Conservation (phyloP, 2,329 filamentous ascomycete genomes). For the Talaromyces sp. region DNA sequence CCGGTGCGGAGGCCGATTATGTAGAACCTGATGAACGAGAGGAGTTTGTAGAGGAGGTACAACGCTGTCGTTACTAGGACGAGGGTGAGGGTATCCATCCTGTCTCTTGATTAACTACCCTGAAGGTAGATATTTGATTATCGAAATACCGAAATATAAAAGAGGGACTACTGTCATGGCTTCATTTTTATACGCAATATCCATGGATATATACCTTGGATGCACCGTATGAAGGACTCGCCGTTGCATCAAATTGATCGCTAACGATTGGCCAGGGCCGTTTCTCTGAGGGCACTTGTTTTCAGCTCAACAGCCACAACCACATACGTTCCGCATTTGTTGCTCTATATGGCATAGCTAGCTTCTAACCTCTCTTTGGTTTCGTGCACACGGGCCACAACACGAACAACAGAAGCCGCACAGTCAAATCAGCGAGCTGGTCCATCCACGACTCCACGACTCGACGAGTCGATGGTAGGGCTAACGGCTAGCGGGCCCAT, state of each 20-base stretch:
- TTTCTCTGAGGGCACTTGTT: not conserved
- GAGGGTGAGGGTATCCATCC: not conserved
- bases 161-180: not conserved
- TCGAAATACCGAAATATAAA: too few species aligned
- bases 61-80: not conserved
- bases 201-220: too few species aligned
- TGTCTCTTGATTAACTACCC: not conserved
- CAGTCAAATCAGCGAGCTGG: not conserved
- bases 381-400: too few species aligned
- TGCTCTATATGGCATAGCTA: not conserved
- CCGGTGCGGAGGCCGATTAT: constrained; percentile 28
- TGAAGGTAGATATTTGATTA: too few species aligned
- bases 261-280: not conserved
- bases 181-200: too few species aligned
- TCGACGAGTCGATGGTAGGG: not conserved
- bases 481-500: not conserved
- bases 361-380: not conserved
- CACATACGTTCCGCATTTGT: too few species aligned
- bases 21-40: constrained; percentile 25
- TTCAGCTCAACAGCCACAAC: not conserved
- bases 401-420: not conserved
- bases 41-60: constrained; percentile 1
- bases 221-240: too few species aligned
- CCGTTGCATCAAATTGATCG: too few species aligned
- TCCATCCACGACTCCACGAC: too few species aligned